These are phyloP conservation scores for Medicago arabica DNA, from an alignment of 306 rosid species.

Conservation along the genomic window DNA sequence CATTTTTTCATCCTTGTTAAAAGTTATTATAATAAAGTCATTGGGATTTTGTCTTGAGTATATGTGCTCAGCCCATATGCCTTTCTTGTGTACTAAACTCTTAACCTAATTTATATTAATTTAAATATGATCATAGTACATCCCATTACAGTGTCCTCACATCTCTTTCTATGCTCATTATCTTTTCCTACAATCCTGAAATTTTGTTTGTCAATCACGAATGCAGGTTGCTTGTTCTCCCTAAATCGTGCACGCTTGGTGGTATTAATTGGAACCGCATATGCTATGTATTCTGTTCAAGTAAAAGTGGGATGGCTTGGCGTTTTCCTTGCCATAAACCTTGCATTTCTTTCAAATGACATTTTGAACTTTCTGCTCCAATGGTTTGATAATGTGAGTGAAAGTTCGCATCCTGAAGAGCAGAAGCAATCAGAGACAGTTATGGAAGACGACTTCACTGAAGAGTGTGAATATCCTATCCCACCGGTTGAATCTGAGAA, in stretches of 20 bases:
- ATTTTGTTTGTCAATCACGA: conserved; percentile 33
- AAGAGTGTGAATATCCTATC: conserved; percentile 66
- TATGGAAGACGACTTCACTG: conserved; percentile 73
- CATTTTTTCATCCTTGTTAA: background rate
- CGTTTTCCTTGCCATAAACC: conserved; percentile 79
- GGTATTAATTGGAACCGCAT: conserved; percentile 76
- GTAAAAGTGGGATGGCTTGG: conserved; percentile 93
- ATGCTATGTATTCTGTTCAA: conserved; percentile 86
- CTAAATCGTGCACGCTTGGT: conserved; percentile 90
- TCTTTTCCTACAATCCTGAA: background rate
- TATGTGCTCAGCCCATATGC: no score
- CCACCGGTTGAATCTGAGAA: conserved; percentile 75
- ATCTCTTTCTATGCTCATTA: background rate
- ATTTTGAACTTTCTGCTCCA: conserved; percentile 77
- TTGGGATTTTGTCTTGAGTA: background rate
- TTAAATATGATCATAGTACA: background rate
- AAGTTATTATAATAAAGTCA: background rate
- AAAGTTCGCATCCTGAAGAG: conserved; percentile 78
- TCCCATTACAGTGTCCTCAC: background rate
- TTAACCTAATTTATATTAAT: background rate
- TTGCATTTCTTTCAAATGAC: conserved; percentile 87
- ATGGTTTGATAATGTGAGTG: conserved; percentile 87
- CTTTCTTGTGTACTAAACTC: background rate
- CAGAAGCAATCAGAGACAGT: conserved; percentile 70
- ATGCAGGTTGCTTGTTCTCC: conserved; percentile 93